phyloP scores from a whole-genome alignment of 1,284 basidiomycete species.

The Veloporphyrellus conicus region DNA sequence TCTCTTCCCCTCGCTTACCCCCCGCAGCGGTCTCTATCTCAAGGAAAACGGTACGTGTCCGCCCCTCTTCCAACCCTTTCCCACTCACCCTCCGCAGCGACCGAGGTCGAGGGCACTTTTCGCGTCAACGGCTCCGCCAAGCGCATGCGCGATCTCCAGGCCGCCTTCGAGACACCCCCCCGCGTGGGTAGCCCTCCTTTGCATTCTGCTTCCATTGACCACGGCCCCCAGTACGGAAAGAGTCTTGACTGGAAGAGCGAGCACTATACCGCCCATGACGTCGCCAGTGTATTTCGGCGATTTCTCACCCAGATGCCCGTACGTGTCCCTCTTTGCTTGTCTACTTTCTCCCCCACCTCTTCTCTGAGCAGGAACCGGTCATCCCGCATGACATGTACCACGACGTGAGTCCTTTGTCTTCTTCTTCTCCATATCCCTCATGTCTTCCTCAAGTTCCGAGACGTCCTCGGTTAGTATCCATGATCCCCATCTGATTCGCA shows the following conservation, averaged over 20 bases:
- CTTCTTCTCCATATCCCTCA: slow-evolving; percentile 17
- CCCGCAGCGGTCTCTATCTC: slow-evolving; percentile 74
- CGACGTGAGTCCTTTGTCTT: slow-evolving; percentile 51
- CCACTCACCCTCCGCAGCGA: slow-evolving; percentile 50
- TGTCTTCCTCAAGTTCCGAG: slow-evolving; percentile 63
- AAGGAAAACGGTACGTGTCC: slow-evolving; percentile 78
- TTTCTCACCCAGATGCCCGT: slow-evolving; percentile 97
- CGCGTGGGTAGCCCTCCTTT: slow-evolving; percentile 50
- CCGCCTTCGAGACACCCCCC: slow-evolving; percentile 84
- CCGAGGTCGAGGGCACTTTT: slow-evolving; percentile 93
- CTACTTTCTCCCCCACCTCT: slow-evolving; percentile 12
- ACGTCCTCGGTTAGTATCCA: slow-evolving; percentile 61
- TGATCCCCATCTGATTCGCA: not conserved
- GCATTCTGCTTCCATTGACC: slow-evolving; percentile 1
- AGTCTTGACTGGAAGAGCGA: slow-evolving; percentile 85
- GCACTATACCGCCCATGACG: slow-evolving; percentile 89
- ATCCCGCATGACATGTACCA: slow-evolving; percentile 87
- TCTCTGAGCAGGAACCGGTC: slow-evolving; percentile 70
- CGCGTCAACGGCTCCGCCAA: slow-evolving; percentile 91
- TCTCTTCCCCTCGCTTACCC: slow-evolving; percentile 9
- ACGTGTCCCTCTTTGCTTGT: slow-evolving; percentile 24
- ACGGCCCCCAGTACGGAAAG: slow-evolving; percentile 75
- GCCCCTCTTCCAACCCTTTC: not conserved
- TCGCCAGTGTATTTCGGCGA: slow-evolving; percentile 91
- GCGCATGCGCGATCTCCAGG: slow-evolving; percentile 93